phyloP scores from a whole-genome alignment of 2,329 filamentous ascomycete species.

The Nemania sp. region DNA sequence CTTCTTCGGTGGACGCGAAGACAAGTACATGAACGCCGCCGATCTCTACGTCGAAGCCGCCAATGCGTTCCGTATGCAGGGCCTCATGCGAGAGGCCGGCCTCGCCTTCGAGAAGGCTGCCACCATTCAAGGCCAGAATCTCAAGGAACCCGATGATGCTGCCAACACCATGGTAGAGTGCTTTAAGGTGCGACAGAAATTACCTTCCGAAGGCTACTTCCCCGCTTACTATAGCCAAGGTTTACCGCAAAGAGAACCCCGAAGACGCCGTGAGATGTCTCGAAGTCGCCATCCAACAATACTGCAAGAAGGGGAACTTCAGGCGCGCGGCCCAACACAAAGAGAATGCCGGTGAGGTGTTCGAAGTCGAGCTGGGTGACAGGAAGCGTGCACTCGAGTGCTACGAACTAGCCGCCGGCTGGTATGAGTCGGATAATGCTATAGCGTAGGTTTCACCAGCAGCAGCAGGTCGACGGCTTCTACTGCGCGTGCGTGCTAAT shows the following conservation, averaged over 20 bases:
- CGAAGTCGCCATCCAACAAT: slow-evolving; percentile 79
- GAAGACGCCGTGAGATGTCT: slow-evolving; percentile 82
- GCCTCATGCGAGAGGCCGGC: slow-evolving; percentile 70
- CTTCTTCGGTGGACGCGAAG: slow-evolving; percentile 83
- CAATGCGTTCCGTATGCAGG: slow-evolving; percentile 89
- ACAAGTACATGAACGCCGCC: slow-evolving; percentile 88
- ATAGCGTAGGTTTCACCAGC: slow-evolving; percentile 65
- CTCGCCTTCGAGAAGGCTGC: slow-evolving; percentile 86
- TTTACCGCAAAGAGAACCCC: slow-evolving; percentile 84
- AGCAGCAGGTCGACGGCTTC: background rate
- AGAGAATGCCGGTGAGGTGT: slow-evolving; percentile 85
- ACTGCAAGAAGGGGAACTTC: slow-evolving; percentile 88
- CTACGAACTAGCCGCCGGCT: slow-evolving; percentile 83
- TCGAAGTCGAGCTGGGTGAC: slow-evolving; percentile 81
- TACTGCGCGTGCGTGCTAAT: slow-evolving; percentile 13
- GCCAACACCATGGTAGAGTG: slow-evolving; percentile 88
- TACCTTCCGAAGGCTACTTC: background rate
- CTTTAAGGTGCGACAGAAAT: slow-evolving; percentile 69
- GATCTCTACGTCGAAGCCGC: slow-evolving; percentile 87
- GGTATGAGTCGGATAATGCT: slow-evolving; percentile 88
- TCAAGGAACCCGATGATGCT: slow-evolving; percentile 91
- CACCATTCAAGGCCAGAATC: slow-evolving; percentile 74
- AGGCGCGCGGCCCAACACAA: slow-evolving; percentile 88
- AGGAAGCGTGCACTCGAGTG: slow-evolving; percentile 76
- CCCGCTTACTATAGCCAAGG: slow-evolving; percentile 67